These are phyloP conservation scores for Hymenoscyphus fructigenus DNA, from an alignment of 2,329 filamentous ascomycete species.

Conservation along the genomic window DNA sequence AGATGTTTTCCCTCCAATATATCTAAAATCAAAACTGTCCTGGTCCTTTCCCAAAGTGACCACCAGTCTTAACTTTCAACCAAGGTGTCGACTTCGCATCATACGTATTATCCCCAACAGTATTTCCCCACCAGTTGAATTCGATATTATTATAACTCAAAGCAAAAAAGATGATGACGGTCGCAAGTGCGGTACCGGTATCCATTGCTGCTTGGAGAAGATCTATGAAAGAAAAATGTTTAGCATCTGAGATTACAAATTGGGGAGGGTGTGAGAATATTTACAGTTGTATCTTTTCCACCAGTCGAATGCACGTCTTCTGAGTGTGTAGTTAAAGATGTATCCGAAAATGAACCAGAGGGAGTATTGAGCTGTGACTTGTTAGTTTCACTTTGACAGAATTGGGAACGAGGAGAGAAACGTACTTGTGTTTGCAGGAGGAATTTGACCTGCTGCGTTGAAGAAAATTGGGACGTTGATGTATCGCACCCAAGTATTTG, in stretches of 20 bases:
- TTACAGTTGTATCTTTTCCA: slow-evolving; percentile 71
- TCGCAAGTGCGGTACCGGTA: slow-evolving; percentile 63
- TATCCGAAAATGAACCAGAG: slow-evolving; percentile 66
- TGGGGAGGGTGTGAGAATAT: background rate
- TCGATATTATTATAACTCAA: slow-evolving; percentile 58
- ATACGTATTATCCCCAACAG: slow-evolving; percentile 37
- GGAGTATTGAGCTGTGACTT: slow-evolving; percentile 68
- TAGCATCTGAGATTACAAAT: too few relatives aligned
- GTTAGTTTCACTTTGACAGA: background rate
- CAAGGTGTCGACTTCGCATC: slow-evolving; percentile 39
- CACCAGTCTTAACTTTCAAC: slow-evolving; percentile 33
- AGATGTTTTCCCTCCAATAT: background rate
- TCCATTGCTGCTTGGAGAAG: slow-evolving; percentile 70
- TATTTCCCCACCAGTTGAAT: slow-evolving; percentile 65
- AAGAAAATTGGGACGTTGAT: slow-evolving; percentile 68
- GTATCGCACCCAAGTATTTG: slow-evolving; percentile 61
- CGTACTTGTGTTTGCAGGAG: slow-evolving; percentile 68
- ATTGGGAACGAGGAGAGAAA: background rate
- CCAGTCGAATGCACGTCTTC: slow-evolving; percentile 65
- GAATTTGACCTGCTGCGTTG: slow-evolving; percentile 60
- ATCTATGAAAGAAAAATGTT: slow-evolving; percentile 37
- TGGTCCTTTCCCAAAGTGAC: slow-evolving; percentile 37
- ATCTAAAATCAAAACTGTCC: slow-evolving; percentile 32
- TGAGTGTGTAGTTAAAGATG: slow-evolving; percentile 67
- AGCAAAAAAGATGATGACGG: slow-evolving; percentile 65